phyloP scores from a whole-genome alignment of 768 basidiomycete species.

The Naganishia friedmannii region DNA sequence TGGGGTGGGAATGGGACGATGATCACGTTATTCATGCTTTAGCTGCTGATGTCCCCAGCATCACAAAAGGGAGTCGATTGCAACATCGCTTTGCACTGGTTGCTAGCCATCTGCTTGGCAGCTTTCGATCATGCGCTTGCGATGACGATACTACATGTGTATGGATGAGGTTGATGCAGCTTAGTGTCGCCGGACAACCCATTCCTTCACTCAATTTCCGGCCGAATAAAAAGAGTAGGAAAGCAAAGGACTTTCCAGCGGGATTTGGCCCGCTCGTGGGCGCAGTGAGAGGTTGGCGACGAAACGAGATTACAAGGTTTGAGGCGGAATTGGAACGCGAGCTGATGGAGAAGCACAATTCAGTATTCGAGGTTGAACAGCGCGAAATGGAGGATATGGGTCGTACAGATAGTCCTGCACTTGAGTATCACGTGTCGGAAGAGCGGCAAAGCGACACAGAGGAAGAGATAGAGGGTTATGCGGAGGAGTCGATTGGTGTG shows the following conservation, averaged over 20 bases:
- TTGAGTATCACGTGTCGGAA: not conserved
- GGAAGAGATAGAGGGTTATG: conserved; percentile 21
- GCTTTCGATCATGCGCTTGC: conserved; percentile 50
- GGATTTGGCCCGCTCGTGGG: conserved; percentile 39
- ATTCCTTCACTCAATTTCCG: conserved; percentile 18
- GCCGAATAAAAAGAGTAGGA: conserved; percentile 10
- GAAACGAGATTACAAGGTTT: conserved; percentile 26
- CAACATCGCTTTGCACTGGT: conserved; percentile 37
- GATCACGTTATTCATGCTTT: conserved; percentile 75
- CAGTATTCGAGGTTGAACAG: conserved; percentile 8
- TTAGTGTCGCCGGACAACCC: conserved; percentile 27
- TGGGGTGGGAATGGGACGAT: conserved; percentile 98
- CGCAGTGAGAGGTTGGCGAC: conserved; percentile 47
- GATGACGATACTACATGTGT: conserved; percentile 43
- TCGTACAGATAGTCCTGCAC: not conserved
- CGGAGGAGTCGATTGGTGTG: conserved; percentile 6
- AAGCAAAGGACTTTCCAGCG: not conserved
- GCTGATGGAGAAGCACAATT: conserved; percentile 23
- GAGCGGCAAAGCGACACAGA: conserved; percentile 29
- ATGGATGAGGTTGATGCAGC: conserved; percentile 35
- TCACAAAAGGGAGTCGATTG: conserved; percentile 9
- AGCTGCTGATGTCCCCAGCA: conserved; percentile 48
- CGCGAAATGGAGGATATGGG: conserved; percentile 27
- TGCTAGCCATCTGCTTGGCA: conserved; percentile 41
- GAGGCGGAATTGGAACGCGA: conserved; percentile 42